phyloP scores from a whole-genome alignment of 306 rosid species.

The Castanea sativa region DNA sequence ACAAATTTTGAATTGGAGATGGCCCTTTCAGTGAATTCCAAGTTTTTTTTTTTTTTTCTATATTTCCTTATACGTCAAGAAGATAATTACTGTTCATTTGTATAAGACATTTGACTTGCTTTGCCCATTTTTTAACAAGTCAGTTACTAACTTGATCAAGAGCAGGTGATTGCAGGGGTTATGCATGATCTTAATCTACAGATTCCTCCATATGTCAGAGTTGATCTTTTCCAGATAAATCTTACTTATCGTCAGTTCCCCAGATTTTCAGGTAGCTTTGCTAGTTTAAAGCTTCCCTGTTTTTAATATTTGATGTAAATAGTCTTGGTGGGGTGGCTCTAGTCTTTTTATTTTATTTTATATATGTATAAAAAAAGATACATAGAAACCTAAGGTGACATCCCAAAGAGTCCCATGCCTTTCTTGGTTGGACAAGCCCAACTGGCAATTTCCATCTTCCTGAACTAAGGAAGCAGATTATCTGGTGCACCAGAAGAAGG shows the following conservation, averaged over 20 bases:
- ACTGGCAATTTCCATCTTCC: no score
- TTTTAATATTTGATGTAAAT: no score
- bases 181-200: background rate
- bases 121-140: background rate
- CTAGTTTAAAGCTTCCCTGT: no score
- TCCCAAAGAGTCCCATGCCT: no score
- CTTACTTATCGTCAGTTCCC: background rate
- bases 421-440: no score
- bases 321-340: no score
- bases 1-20: no score
- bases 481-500: no score
- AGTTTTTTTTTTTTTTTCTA: background rate
- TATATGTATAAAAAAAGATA: no score
- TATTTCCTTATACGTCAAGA: background rate
- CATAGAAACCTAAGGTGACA: no score
- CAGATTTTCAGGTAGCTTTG: background rate
- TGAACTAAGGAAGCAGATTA: no score
- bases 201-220: background rate
- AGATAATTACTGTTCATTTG: background rate
- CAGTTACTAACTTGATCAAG: background rate
- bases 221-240: background rate
- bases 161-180: background rate
- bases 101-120: background rate
- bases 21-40: background rate
- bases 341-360: no score